A percentile compares a stretch with the other conserved stretches of the same genome.
phyloP scores from a whole-genome alignment of 164 flowering plant genomes.

The Protea cynaroides region DNA sequence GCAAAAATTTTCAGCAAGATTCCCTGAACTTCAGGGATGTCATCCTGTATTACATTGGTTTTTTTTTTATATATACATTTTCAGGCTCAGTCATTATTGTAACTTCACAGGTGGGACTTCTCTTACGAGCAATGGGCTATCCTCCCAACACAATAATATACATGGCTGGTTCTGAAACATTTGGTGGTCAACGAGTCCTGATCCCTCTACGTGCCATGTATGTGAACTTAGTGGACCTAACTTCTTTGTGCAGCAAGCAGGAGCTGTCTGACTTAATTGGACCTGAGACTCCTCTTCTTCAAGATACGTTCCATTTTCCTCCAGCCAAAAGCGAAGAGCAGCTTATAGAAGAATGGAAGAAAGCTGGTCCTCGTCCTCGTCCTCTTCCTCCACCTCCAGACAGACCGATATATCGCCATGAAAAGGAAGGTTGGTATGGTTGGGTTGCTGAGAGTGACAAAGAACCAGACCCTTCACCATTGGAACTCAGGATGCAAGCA shows the following conservation, averaged over 20 bases:
- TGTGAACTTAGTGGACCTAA: conserved; percentile 69
- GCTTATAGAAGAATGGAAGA: conserved; percentile 76
- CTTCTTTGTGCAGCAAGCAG: conserved; percentile 68
- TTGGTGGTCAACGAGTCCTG: conserved; percentile 92
- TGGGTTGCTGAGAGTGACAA: conserved; percentile 74
- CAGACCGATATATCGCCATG: conserved; percentile 84
- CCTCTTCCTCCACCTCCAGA: conserved; percentile 99
- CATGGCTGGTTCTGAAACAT: conserved; percentile 79
- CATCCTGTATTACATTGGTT: neutral
- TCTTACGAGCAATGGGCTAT: conserved; percentile 92
- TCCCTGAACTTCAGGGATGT: neutral
- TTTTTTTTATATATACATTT: no score
- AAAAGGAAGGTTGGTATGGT: conserved; percentile 99
- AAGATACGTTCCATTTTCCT: conserved; percentile 30
- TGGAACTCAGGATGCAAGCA: conserved; percentile 66
- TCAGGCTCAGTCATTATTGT: neutral
- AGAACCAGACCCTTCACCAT: conserved; percentile 81
- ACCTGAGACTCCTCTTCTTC: conserved; percentile 58
- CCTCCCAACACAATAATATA: conserved; percentile 77
- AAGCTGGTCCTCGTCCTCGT: conserved; percentile 96
- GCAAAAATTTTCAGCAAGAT: no score
- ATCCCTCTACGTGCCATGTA: conserved; percentile 91
- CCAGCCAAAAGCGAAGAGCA: conserved; percentile 53
- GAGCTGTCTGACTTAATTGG: conserved; percentile 64
- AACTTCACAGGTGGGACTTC: conserved; percentile 74